Evolutionary conservation across 2,329 filamentous ascomycete species (phyloP).

Genomic region (Alternaria sp.): DNA sequence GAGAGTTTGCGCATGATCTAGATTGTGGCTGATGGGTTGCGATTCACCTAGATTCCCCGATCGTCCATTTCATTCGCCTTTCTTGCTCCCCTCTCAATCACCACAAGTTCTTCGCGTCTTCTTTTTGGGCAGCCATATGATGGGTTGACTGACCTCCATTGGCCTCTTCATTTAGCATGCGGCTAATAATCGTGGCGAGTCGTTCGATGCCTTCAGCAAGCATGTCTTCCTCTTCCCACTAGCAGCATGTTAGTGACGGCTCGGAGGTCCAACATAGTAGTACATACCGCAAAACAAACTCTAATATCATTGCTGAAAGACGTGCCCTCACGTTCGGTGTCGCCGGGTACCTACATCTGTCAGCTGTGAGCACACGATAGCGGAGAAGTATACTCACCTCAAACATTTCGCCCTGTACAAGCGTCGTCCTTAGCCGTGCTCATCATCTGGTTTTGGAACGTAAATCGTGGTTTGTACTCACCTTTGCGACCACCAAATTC

Average conservation of each 20-base stretch:
- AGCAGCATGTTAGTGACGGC: slow-evolving; percentile 12
- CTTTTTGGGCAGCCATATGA: slow-evolving; percentile 24
- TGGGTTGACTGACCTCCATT: slow-evolving; percentile 21
- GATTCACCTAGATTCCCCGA: neutral
- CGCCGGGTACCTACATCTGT: slow-evolving; percentile 52
- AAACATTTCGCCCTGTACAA: slow-evolving; percentile 71
- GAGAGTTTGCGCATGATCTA: slow-evolving; percentile 3
- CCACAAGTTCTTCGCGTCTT: slow-evolving; percentile 45
- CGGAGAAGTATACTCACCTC: slow-evolving; percentile 54
- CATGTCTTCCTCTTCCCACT: slow-evolving; percentile 69
- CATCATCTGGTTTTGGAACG: slow-evolving; percentile 10
- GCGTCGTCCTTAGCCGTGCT: slow-evolving; percentile 25
- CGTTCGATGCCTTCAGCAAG: slow-evolving; percentile 73
- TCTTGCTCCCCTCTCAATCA: slow-evolving; percentile 17
- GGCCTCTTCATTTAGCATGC: slow-evolving; percentile 46
- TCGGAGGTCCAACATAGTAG: neutral
- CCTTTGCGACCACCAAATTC: slow-evolving; percentile 70
- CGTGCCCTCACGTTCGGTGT: slow-evolving; percentile 54
- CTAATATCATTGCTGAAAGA: slow-evolving; percentile 64
- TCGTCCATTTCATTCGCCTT: neutral
- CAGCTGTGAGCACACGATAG: slow-evolving; percentile 48
- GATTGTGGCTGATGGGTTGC: neutral
- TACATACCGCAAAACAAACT: slow-evolving; percentile 44
- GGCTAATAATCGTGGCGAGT: slow-evolving; percentile 61
- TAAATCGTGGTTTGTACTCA: slow-evolving; percentile 21